These are phyloP conservation scores for Trichosporon faecale DNA, from an alignment of 1,284 basidiomycete genomes.

Conservation along the genomic window DNA sequence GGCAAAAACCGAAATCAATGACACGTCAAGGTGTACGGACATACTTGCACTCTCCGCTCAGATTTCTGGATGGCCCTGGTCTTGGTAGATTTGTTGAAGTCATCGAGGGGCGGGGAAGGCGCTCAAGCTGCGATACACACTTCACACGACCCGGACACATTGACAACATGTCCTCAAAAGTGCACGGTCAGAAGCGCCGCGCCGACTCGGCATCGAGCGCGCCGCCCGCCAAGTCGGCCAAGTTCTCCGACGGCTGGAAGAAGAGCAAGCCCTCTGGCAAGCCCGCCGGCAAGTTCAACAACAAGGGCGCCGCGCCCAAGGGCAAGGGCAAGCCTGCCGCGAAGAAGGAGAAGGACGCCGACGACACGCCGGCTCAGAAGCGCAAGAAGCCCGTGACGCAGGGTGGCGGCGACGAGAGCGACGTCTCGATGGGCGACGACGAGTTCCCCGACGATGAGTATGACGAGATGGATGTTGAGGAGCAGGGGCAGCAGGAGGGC, in stretches of 20 bases:
- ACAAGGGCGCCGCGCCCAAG: slow-evolving; percentile 14
- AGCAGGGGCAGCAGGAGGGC: slow-evolving; percentile 18
- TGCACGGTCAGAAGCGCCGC: slow-evolving; percentile 20
- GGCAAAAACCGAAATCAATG: background rate
- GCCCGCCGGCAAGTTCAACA: slow-evolving; percentile 12
- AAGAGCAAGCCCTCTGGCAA: slow-evolving; percentile 11
- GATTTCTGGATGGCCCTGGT: slow-evolving; percentile 8
- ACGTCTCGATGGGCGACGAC: slow-evolving; percentile 29
- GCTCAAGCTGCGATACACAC: background rate
- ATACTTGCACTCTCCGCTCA: slow-evolving; percentile 1
- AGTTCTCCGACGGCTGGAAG: slow-evolving; percentile 11
- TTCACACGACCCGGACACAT: slow-evolving; percentile 9
- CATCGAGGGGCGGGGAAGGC: background rate
- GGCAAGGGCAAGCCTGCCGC: background rate
- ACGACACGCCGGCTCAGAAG: slow-evolving; percentile 12
- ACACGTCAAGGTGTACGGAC: slow-evolving; percentile 3
- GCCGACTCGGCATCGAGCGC: slow-evolving; percentile 16
- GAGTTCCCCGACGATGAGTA: slow-evolving; percentile 29
- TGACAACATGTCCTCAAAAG: slow-evolving; percentile 18
- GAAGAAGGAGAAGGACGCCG: slow-evolving; percentile 6
- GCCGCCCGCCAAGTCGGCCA: slow-evolving; percentile 16
- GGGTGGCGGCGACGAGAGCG: slow-evolving; percentile 42
- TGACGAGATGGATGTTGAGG: slow-evolving; percentile 31
- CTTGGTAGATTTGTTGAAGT: slow-evolving; percentile 1
- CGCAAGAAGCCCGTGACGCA: slow-evolving; percentile 41